Conservation (phyloP, 2,329 filamentous ascomycete genomes). For the Colletotrichum liaoningense region DNA sequence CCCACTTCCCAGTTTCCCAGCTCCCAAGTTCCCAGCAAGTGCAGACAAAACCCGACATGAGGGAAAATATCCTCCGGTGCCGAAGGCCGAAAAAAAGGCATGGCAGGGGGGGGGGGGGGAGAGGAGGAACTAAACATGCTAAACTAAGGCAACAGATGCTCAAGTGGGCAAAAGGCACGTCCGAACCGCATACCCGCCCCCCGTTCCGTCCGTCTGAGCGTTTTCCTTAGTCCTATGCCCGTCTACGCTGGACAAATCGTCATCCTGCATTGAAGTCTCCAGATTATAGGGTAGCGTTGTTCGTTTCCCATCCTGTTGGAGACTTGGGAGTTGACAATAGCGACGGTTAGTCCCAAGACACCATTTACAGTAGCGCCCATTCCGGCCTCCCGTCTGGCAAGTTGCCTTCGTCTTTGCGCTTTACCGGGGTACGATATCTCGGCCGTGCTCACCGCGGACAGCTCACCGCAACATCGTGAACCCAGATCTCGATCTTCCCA, state of each 20-base stretch:
- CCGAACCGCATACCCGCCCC: constrained; percentile 6
- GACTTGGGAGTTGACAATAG: not conserved
- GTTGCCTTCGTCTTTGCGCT: too few relatives aligned
- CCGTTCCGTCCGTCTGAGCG: not conserved
- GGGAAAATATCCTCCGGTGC: not conserved
- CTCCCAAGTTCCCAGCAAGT: not conserved
- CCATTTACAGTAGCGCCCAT: not conserved
- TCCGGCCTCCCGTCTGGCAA: too few relatives aligned
- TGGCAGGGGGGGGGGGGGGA: not conserved
- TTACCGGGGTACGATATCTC: not conserved
- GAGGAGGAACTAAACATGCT: not conserved
- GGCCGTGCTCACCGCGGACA: not conserved
- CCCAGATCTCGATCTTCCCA: not conserved
- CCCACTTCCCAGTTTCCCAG: not conserved
- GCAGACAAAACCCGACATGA: not conserved
- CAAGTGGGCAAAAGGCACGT: not conserved
- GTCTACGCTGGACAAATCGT: not conserved
- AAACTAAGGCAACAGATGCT: not conserved
- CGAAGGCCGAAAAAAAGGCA: not conserved
- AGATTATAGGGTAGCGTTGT: not conserved
- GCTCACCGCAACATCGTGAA: not conserved
- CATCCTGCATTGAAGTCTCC: not conserved
- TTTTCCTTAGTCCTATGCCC: not conserved
- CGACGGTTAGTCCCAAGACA: not conserved
- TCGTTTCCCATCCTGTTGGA: not conserved